phyloP scores from a whole-genome alignment of 1,284 basidiomycete species.

The Heterobasidion annosum region DNA sequence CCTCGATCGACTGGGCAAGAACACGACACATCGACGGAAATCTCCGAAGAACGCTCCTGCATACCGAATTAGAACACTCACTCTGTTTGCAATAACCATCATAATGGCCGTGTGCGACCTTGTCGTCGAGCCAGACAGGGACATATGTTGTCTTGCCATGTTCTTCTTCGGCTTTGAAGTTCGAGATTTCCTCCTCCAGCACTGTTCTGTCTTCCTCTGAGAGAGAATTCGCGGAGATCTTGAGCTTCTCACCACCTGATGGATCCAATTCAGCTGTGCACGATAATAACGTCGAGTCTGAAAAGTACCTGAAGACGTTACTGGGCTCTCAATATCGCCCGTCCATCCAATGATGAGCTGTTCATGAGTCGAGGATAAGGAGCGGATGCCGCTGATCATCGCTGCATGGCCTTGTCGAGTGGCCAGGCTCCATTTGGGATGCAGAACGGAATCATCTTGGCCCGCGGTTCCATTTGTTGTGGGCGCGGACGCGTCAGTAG shows the following conservation, averaged over 20 bases:
- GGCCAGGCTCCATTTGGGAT: constrained; percentile 61
- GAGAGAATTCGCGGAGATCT: constrained; percentile 44
- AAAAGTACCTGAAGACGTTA: constrained; percentile 14
- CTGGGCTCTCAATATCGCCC: constrained; percentile 63
- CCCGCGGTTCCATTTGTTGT: constrained; percentile 8
- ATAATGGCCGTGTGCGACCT: constrained; percentile 88
- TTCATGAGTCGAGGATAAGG: constrained; percentile 75
- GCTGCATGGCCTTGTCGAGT: constrained; percentile 89
- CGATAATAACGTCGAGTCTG: not conserved
- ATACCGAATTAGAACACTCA: constrained; percentile 28
- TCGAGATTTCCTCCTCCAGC: constrained; percentile 50
- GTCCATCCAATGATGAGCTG: constrained; percentile 94
- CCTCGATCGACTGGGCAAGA: not conserved
- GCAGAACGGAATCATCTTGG: constrained; percentile 1
- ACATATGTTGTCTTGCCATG: constrained; percentile 62
- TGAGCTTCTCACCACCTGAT: constrained; percentile 20
- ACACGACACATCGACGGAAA: not conserved
- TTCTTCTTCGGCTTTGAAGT: constrained; percentile 35
- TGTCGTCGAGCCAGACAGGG: constrained; percentile 90
- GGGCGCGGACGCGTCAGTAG: constrained; percentile 2
- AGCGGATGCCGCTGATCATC: constrained; percentile 90
- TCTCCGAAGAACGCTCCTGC: not conserved
- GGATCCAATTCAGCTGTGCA: not conserved
- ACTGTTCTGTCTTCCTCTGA: constrained; percentile 49
- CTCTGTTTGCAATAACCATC: constrained; percentile 98